phyloP scores from a whole-genome alignment of 768 basidiomycete genomes.

The Phanerochaete carnosa region DNA sequence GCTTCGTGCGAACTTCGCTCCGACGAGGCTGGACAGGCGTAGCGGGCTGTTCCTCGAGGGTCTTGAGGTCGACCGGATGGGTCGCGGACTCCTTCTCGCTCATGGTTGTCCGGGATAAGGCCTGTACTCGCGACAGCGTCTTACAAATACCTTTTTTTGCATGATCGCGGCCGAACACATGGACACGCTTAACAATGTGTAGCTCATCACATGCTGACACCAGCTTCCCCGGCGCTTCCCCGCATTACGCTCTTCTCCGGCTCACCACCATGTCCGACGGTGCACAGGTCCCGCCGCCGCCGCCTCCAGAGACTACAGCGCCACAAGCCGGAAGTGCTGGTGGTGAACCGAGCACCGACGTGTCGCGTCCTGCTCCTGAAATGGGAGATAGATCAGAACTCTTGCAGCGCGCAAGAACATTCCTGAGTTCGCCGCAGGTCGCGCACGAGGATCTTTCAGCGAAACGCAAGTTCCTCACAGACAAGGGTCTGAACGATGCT shows the following conservation, averaged over 20 bases:
- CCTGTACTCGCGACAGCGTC: too few species aligned
- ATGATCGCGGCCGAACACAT: too few species aligned
- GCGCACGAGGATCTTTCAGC: constrained; percentile 49
- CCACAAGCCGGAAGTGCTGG: not conserved
- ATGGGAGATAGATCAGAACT: constrained; percentile 20
- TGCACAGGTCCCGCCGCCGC: not conserved
- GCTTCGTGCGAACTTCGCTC: not conserved
- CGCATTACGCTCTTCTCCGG: not conserved
- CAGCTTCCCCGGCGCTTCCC: not conserved
- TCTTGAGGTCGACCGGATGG: not conserved
- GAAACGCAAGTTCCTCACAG: constrained; percentile 62
- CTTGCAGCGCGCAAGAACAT: constrained; percentile 51
- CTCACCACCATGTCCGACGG: not conserved
- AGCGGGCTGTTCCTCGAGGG: not conserved
- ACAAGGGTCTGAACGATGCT: constrained; percentile 62
- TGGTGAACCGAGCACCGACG: not conserved
- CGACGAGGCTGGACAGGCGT: not conserved
- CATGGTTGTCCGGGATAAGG: not conserved
- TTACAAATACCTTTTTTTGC: too few species aligned
- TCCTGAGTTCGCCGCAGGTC: constrained; percentile 66
- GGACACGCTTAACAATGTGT: too few species aligned
- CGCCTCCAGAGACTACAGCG: not conserved
- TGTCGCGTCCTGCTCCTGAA: not conserved
- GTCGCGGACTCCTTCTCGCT: not conserved
- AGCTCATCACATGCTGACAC: not conserved